Evolutionary conservation across 331 rosid genomes (phyloP), one percentile per base, ranked within the genome.

Genomic region (Acacia concinna): DNA sequence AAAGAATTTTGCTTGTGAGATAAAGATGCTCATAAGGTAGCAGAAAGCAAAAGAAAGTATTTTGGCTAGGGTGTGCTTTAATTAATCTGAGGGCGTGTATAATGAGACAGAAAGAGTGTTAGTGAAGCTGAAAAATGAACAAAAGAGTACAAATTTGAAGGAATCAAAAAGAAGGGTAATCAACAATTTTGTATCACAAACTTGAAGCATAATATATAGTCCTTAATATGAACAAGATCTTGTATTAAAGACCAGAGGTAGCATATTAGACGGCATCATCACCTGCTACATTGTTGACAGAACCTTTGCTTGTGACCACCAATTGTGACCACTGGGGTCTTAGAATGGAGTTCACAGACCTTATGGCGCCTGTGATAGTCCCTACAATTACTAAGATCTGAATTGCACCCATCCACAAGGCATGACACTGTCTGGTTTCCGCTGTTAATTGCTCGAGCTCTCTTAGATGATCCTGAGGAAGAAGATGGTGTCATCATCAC

Each of bases 211-310:
- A 30, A 6, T 27, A 4, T 30, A 13, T 28, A 62, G 5, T 4
- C n/a, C 41, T 1, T 38, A 38, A 38, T 0, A 20, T 0, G 15
- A 17, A 49, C 1, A 13, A 46, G 18, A 46, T 4, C 18, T 46
- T 46, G 15, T 46, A 46, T 46, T 4, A 46, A 46, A n/a, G 18
- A 46, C 47, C 4, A 8, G 43, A 8, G 8, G 1, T 6, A 6
- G 11, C 1, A 38, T 38, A 38, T 56, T 3, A 56, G 23, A 56
- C 2, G 64, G 37, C 34, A 47, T 47, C 54, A 51, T 51, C 59
- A 62, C 98, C 98, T 95, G 92, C 98, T 95, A 82, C 98, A 95
- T 79, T 95, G 98, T 79, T 95, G 98, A 86, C 97, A 95, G 83
- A 95, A 95, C 82, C 98, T 86, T 84, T 95, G 97, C 66, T 89